Evolutionary conservation across 306 rosid genomes (phyloP).

Genomic region (Prunus davidiana): DNA sequence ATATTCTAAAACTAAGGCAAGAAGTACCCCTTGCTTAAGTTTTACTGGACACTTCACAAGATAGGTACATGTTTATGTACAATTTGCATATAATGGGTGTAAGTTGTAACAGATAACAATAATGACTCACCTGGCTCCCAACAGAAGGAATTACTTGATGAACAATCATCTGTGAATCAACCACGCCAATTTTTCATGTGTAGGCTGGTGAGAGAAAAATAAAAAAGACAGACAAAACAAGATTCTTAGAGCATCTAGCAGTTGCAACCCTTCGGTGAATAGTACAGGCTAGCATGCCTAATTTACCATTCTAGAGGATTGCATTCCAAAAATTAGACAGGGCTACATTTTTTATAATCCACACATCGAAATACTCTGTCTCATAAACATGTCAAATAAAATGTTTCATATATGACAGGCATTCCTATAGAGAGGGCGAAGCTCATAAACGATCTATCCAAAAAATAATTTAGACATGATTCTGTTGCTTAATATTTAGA

Average conservation of each 20-base stretch:
- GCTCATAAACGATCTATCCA: background rate
- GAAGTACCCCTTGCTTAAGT: background rate
- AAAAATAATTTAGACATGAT: background rate
- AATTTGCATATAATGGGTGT: background rate
- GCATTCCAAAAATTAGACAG: background rate
- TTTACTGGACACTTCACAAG: background rate
- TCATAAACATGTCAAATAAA: background rate
- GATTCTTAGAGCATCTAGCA: constrained; percentile 2
- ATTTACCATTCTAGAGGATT: background rate
- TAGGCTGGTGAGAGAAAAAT: constrained; percentile 50
- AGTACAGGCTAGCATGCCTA: background rate
- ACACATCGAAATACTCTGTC: too few relatives aligned
- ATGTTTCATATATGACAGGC: background rate
- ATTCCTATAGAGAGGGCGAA: background rate
- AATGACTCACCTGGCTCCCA: constrained; percentile 67
- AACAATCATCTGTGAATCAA: constrained; percentile 94
- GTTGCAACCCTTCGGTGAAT: background rate
- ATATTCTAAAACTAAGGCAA: background rate
- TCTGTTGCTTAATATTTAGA: background rate
- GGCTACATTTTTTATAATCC: background rate
- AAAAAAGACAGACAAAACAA: constrained; percentile 19
- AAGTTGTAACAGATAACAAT: background rate
- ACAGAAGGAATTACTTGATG: constrained; percentile 97
- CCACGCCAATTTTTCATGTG: constrained; percentile 93
- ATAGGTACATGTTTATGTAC: background rate